Base-by-base conservation (phyloP, 805 yeast species). In the Candida mattraensis region DNA sequence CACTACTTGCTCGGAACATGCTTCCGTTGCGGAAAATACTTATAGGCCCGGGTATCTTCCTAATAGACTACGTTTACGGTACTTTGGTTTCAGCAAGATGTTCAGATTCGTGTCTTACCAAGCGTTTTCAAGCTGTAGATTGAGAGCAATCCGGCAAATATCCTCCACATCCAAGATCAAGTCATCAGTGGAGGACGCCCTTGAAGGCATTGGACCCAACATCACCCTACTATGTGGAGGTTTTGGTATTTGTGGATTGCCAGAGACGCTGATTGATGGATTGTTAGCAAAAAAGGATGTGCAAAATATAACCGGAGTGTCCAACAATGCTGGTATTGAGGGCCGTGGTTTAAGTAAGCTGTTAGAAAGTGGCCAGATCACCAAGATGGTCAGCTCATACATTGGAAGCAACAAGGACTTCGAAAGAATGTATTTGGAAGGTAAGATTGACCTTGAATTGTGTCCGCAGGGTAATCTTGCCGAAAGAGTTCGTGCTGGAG, bases 391-490 rank as follows among this genome's bases (percentile, higher is more conserved):
- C 28, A 63, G 64, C 41, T 67, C 74, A n/a, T 72, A 66, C 47
- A 63, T 72, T 25, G 78, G 77, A 10, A 60, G 57, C 18, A 69
- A 70, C 47, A 63, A 64, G 38, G 58, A 63, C 3, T 66, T 71
- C 38, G 69, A 67, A 42, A 48, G 51, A 28, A 45, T 63, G 45
- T 72, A 64, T 44, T 55, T 69, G 30, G 54, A 60, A 15, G 78
- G 77, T 9, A 44, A 62, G 31, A 55, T 72, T 26, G 72, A 68
- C 40, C 54, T 72, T 33, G 76, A 72, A 45, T 54, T 72, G 30
- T 64, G 70, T 12, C 78, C 78, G 3, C 78, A 72, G 45, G 78
- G 78, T 3, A 69, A 71, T n/a, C 51, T 72, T 18, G 76, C 75
- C 8, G 78, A 72, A 46, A 57, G 70, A 30, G 58, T 63, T 14